Conservation (phyloP, 768 basidiomycete genomes). For the Calocybe indica region DNA sequence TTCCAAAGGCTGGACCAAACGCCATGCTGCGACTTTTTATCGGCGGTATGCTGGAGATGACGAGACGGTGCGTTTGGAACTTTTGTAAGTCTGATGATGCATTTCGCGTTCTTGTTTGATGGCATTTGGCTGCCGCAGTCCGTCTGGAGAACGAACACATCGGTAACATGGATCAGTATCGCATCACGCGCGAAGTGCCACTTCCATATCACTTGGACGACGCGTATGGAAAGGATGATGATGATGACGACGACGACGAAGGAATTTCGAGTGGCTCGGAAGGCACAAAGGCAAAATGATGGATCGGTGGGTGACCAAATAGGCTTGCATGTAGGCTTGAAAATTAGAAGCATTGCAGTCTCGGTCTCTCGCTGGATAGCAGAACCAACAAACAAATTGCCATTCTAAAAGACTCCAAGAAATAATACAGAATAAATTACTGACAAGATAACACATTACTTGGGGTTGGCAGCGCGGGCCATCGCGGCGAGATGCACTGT, state of each 20-base stretch:
- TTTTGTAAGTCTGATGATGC: constrained; percentile 51
- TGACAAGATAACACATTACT: too few relatives aligned
- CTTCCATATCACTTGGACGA: constrained; percentile 70
- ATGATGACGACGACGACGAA: constrained; percentile 33
- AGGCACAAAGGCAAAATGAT: too few relatives aligned
- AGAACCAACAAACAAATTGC: too few relatives aligned
- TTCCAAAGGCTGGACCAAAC: constrained; percentile 45
- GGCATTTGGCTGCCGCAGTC: constrained; percentile 28
- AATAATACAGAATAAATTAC: too few relatives aligned
- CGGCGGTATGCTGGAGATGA: constrained; percentile 64
- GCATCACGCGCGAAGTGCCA: constrained; percentile 79
- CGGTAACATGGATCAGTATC: constrained; percentile 91
- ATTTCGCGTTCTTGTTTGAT: constrained; percentile 1
- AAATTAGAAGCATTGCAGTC: too few relatives aligned
- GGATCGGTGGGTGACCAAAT: too few relatives aligned
- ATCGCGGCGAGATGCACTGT: constrained; percentile 51
- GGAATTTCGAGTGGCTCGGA: background rate
- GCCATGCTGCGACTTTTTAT: constrained; percentile 60
- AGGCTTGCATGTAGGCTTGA: too few relatives aligned
- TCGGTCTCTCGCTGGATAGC: too few relatives aligned
- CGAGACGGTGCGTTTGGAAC: constrained; percentile 88
- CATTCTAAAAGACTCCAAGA: too few relatives aligned
- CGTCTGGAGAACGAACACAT: constrained; percentile 90
- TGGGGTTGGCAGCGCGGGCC: constrained; percentile 8
- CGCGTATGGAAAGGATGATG: constrained; percentile 38